Evolutionary conservation across 1,284 basidiomycete genomes (phyloP).

Genomic region (Exsudoporus floridanus): DNA sequence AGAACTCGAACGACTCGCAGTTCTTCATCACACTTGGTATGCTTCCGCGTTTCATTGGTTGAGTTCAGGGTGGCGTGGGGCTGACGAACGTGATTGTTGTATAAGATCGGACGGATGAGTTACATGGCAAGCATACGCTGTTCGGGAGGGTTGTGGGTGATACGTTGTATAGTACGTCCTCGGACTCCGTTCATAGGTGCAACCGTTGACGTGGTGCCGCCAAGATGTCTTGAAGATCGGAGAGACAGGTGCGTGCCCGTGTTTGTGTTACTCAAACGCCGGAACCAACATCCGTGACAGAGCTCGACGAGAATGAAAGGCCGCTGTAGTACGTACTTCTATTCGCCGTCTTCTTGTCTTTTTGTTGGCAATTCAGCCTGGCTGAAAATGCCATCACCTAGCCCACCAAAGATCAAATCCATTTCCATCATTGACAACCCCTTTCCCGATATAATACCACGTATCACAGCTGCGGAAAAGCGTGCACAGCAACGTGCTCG

Average conservation of each 20-base stretch:
- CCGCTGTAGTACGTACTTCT: constrained; percentile 74
- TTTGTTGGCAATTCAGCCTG: not conserved
- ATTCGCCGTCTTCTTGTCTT: not conserved
- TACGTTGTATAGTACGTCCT: constrained; percentile 79
- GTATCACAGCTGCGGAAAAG: constrained; percentile 93
- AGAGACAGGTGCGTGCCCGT: constrained; percentile 61
- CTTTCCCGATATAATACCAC: constrained; percentile 90
- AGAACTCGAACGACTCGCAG: constrained; percentile 84
- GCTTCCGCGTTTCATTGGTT: constrained; percentile 10
- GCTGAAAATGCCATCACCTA: constrained; percentile 32
- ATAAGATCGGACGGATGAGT: constrained; percentile 80
- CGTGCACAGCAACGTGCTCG: constrained; percentile 78
- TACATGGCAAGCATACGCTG: constrained; percentile 86
- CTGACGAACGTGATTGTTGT: not conserved
- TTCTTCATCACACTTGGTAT: constrained; percentile 89
- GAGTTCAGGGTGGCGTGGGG: not conserved
- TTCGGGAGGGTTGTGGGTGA: constrained; percentile 82
- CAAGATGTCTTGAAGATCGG: constrained; percentile 88
- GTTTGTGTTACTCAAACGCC: not conserved
- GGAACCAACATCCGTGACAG: constrained; percentile 40
- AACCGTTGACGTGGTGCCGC: constrained; percentile 1
- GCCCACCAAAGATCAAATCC: constrained; percentile 86
- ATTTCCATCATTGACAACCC: constrained; percentile 89
- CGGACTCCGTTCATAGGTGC: not conserved
- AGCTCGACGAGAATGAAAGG: constrained; percentile 78